Percentiles rank a stretch among this genome's conserved stretches.
Conservation (phyloP, 2,329 filamentous ascomycete species). For the Diplocarpon mali region DNA sequence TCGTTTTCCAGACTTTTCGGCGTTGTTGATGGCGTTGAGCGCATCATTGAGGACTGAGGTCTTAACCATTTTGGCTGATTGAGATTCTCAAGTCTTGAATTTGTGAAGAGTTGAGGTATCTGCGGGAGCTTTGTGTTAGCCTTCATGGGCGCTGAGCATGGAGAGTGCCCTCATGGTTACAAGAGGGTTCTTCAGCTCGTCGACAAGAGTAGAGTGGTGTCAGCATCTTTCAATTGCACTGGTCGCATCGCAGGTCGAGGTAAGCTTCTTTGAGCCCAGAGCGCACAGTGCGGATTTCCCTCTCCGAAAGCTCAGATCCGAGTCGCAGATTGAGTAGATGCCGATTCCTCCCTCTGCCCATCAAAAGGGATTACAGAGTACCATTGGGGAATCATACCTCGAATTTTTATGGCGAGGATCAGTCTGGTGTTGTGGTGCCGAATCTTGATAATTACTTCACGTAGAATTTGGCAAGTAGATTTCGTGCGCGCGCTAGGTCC, state of each 20-base stretch:
- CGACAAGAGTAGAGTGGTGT: constrained; percentile 55
- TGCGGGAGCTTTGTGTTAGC: constrained; percentile 44
- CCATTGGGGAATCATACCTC: constrained; percentile 26
- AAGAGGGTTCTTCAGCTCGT: constrained; percentile 61
- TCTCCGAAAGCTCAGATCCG: constrained; percentile 6
- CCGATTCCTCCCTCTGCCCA: constrained; percentile 42
- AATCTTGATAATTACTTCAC: no score
- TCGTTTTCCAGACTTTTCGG: constrained; percentile 99
- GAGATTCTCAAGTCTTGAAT: constrained; percentile 71
- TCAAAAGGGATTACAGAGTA: constrained; percentile 25
- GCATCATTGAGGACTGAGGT: constrained; percentile 99
- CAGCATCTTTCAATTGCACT: constrained; percentile 28
- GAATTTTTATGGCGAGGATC: constrained; percentile 5
- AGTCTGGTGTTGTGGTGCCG: neutral
- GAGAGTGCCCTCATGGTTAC: constrained; percentile 53
- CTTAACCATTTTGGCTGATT: constrained; percentile 86
- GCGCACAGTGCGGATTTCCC: neutral
- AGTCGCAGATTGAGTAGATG: constrained; percentile 25
- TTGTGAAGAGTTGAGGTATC: constrained; percentile 51
- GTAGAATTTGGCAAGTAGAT: no score
- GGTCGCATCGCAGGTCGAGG: constrained; percentile 8
- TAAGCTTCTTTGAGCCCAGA: neutral
- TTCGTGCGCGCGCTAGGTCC: no score
- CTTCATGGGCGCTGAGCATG: constrained; percentile 50
- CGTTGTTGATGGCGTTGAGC: constrained; percentile 99